Evolutionary conservation across 2,329 filamentous ascomycete species (phyloP).

Genomic region (Fusarium beomiforme): DNA sequence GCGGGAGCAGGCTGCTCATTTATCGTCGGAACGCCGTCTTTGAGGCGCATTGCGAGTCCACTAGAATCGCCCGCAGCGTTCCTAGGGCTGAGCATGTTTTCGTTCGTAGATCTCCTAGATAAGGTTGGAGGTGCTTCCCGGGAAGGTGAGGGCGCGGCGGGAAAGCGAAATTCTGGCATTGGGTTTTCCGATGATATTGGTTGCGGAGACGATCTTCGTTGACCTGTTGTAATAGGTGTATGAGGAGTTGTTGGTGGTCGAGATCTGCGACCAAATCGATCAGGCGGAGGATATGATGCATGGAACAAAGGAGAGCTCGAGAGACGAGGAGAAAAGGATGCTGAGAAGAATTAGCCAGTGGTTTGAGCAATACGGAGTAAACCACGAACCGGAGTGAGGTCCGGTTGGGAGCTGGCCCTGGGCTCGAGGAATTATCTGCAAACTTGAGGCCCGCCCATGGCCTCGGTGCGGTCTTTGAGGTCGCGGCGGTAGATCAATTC

Average conservation of each 20-base stretch:
- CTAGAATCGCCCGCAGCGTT: constrained; percentile 48
- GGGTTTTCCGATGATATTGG: constrained; percentile 50
- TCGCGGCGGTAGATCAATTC: constrained; percentile 54
- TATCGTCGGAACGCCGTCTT: constrained; percentile 59
- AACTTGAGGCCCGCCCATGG: constrained; percentile 82
- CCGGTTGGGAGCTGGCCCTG: constrained; percentile 57
- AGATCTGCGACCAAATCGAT: constrained; percentile 55
- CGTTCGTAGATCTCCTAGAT: constrained; percentile 46
- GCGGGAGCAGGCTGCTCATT: constrained; percentile 69
- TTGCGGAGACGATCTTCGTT: constrained; percentile 53
- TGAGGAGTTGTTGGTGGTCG: constrained; percentile 57
- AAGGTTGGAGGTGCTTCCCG: constrained; percentile 47
- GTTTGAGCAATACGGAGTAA: neutral
- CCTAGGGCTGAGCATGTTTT: constrained; percentile 54
- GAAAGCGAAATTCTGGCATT: constrained; percentile 68
- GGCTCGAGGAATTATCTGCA: constrained; percentile 69
- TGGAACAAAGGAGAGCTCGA: constrained; percentile 63
- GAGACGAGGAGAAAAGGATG: constrained; percentile 55
- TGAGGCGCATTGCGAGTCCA: constrained; percentile 52
- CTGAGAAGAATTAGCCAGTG: constrained; percentile 34
- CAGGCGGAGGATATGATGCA: constrained; percentile 64
- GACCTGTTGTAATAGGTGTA: constrained; percentile 53
- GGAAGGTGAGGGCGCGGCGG: constrained; percentile 56
- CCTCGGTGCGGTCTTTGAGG: constrained; percentile 66
- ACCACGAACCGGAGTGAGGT: constrained; percentile 52